Base-by-base conservation (phyloP, 2,329 filamentous ascomycete species). In the Onygenales sp. region DNA sequence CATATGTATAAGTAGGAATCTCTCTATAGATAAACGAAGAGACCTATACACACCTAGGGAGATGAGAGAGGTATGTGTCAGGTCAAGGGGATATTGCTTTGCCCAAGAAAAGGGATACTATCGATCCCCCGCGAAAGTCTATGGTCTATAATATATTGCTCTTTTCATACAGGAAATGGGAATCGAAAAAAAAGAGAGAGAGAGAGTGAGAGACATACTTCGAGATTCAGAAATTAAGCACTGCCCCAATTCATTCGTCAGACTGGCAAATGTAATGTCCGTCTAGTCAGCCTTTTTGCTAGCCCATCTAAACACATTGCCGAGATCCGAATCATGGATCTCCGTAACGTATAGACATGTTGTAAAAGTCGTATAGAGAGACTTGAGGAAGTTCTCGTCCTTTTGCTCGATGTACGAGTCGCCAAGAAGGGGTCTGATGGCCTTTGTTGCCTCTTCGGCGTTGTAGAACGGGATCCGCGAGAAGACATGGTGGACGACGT, bases 401-500 rank as follows among this genome's bases (percentile, higher is more conserved):
- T 64, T 63, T 21, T 59, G 42, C 54, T 63, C 61, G 50, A 63
- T 55, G 67, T 83, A 83, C 52, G 77, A 69, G 33, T 76, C 70
- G 7, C 80, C 80, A 14, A 83, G 73, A n/a, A 83, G 67, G 8
- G 75, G 74, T 61, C 72, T 73, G 63, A 83, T 79, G 39, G 79
- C 77, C 54, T 75, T 70, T 8, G 79, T 81, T n/a, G 80, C 80
- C 63, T 80, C 76, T 55, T 78, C 75, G 21, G 79, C 79, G 59
- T 81, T 72, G 71, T 84, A 84, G 66, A 82, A 82, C 11, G 80
- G 80, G 45, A 83, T 82, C 6, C 70, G 78, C 69, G 80, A 77
- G 66, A 83, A 80, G 9, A 81, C 69, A 60, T 85, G 82, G 66
- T 84, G 82, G 27, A 83, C 74, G 14, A 85, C 82, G 61, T 85